Conservation (phyloP, 371 early-diverging fungal genomes). For the Paraphysoderma sedebokerense region DNA sequence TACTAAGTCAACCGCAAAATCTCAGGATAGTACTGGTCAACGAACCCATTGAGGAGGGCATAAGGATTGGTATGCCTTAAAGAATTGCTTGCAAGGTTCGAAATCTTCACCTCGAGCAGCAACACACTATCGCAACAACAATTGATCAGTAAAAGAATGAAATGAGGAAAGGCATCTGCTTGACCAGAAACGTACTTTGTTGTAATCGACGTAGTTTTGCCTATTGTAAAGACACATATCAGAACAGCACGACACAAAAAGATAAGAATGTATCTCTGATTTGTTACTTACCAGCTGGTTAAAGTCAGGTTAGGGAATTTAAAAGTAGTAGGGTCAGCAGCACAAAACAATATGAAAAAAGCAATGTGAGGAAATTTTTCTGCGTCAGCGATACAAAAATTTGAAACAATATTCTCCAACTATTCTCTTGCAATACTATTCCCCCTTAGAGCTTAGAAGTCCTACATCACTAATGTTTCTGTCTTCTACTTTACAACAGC, state of each 20-base stretch:
- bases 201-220: slow-evolving; percentile 92
- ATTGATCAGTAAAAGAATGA: neutral
- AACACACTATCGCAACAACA: slow-evolving; percentile 23
- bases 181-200: slow-evolving; percentile 24
- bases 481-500: neutral
- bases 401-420: too few species aligned
- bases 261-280: too few species aligned
- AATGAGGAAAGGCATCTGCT: slow-evolving; percentile 9
- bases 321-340: neutral
- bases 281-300: too few species aligned
- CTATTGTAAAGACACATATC: slow-evolving; percentile 8
- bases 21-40: neutral
- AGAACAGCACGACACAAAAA: neutral
- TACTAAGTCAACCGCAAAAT: neutral
- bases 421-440: too few species aligned
- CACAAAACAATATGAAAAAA: neutral
- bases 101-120: slow-evolving; percentile 78
- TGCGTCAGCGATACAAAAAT: neutral
- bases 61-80: slow-evolving; percentile 47
- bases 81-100: slow-evolving; percentile 72
- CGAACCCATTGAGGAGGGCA: slow-evolving; percentile 83
- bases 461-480: too few species aligned
- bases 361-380: neutral
- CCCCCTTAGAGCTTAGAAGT: too few species aligned
- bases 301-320: neutral